A percentile compares a stretch with the other conserved stretches of the same genome.
Evolutionary conservation across 306 rosid species (phyloP).

Genomic region (Cucumis sativus): Cucumber_9930_V3 NC_026655.2:20728501-20729000

Average conservation of each 20-base stretch:
- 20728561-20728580: neutral
- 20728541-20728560: neutral
- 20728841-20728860: neutral
- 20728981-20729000: slow-evolving; percentile 65
- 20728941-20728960: slow-evolving; percentile 53
- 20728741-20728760: neutral
- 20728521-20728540: neutral
- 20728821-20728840: neutral
- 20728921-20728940: slow-evolving; percentile 51
- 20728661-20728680: neutral
- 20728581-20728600: neutral
- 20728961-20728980: slow-evolving; percentile 72
- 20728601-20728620: neutral
- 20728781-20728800: neutral
- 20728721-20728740: neutral
- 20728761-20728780: neutral
- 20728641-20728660: neutral
- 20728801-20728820: neutral
- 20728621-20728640: neutral
- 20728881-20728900: slow-evolving; percentile 62
- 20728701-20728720: neutral
- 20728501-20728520: slow-evolving; percentile 86
- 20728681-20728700: neutral
- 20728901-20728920: slow-evolving; percentile 77
- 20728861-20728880: slow-evolving; percentile 28